These are phyloP conservation scores for Phialocephala sp. DNA, from an alignment of 2,329 filamentous ascomycete species.

Conservation along the genomic window DNA sequence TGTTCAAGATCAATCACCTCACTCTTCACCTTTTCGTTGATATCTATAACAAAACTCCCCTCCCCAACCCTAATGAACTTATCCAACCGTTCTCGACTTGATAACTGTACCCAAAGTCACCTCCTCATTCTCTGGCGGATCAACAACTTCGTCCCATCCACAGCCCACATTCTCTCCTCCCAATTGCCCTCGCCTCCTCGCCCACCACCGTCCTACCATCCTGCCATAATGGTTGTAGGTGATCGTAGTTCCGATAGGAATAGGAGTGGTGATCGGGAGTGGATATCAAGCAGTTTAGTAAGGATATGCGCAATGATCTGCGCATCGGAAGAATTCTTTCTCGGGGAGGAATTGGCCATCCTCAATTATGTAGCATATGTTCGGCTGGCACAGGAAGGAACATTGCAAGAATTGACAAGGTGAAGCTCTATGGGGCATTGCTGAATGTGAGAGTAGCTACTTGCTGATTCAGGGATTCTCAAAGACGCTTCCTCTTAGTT, in stretches of 20 bases:
- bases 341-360: neutral
- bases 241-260: neutral
- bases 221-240: neutral
- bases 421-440: too few relatives aligned
- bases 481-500: too few relatives aligned
- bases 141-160: neutral
- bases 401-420: too few relatives aligned
- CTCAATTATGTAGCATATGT: neutral
- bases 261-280: neutral
- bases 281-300: neutral
- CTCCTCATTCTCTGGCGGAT: neutral
- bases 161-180: neutral
- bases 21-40: neutral
- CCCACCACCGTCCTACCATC: neutral
- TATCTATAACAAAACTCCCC: neutral
- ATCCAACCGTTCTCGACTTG: neutral
- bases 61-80: neutral
- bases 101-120: neutral
- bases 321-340: neutral
- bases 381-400: too few relatives aligned
- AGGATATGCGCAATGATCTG: neutral
- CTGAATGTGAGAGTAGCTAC: too few relatives aligned
- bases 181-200: too few relatives aligned
- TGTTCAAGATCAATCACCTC: neutral
- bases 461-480: too few relatives aligned